These are phyloP conservation scores for Cutaneotrichosporon cyanovorans DNA, from an alignment of 1,284 basidiomycete genomes.

Conservation along the genomic window DNA sequence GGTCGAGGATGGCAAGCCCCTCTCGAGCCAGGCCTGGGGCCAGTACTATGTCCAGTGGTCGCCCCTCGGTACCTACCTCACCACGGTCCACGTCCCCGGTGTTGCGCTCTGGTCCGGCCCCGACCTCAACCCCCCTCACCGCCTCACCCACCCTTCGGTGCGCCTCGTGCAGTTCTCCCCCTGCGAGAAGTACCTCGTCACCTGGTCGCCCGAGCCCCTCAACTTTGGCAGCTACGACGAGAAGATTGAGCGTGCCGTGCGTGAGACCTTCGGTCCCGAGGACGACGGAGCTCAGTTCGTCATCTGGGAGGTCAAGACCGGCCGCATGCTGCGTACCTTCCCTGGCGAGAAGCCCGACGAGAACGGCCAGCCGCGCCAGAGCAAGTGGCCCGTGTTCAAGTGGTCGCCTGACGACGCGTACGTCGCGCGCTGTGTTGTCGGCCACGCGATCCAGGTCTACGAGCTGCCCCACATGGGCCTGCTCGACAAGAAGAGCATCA, in stretches of 20 bases:
- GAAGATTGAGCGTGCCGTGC: constrained; percentile 48
- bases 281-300: constrained; percentile 97
- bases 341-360: constrained; percentile 54
- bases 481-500: constrained; percentile 94
- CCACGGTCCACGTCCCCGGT: constrained; percentile 91
- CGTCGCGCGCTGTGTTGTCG: constrained; percentile 79
- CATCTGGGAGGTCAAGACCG: constrained; percentile 95
- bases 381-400: constrained; percentile 82
- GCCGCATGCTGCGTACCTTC: constrained; percentile 88
- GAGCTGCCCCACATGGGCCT: constrained; percentile 91
- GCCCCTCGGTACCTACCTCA: constrained; percentile 85
- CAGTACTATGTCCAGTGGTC: constrained; percentile 98
- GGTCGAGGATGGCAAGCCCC: constrained; percentile 48
- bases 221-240: constrained; percentile 63
- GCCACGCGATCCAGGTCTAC: constrained; percentile 91
- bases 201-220: constrained; percentile 96
- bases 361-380: constrained; percentile 45
- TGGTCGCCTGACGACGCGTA: constrained; percentile 98
- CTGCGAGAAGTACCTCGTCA: constrained; percentile 92
- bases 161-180: constrained; percentile 97
- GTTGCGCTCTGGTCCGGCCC: constrained; percentile 90
- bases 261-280: constrained; percentile 57
- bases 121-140: constrained; percentile 46
- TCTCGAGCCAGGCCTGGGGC: constrained; percentile 66
- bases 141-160: constrained; percentile 91